Percentiles rank a stretch among this genome's conserved stretches.
These are phyloP conservation scores for Exophiala viscosa DNA, from an alignment of 2,329 filamentous ascomycete species.

Conservation along the genomic window DNA sequence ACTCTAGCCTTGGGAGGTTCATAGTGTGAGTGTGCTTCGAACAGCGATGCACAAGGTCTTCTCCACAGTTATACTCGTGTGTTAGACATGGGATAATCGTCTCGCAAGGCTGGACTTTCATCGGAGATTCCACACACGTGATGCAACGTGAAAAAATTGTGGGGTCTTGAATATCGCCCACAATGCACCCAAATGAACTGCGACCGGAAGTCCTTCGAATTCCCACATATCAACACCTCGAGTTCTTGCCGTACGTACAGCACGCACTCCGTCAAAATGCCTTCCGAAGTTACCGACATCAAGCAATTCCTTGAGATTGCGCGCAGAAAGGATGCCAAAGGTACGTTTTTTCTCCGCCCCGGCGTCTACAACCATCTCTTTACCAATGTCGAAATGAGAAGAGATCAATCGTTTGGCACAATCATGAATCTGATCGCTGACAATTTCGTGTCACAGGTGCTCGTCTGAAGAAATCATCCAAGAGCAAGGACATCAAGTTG, in stretches of 20 bases:
- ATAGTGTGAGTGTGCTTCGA: no score
- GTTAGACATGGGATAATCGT: no score
- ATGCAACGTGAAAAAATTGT: background rate
- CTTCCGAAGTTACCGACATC: slow-evolving; percentile 96
- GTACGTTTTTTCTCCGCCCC: slow-evolving; percentile 68
- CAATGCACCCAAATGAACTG: background rate
- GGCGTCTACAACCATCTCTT: background rate
- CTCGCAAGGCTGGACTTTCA: background rate
- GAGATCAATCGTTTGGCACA: background rate
- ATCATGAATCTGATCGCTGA: background rate
- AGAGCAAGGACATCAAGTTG: slow-evolving; percentile 87
- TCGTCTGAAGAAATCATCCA: slow-evolving; percentile 94
- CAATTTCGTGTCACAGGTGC: slow-evolving; percentile 55
- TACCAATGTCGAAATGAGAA: background rate
- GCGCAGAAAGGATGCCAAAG: slow-evolving; percentile 98
- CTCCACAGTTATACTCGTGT: no score
- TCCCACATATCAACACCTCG: no score
- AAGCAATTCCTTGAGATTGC: slow-evolving; percentile 99
- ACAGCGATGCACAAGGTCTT: no score
- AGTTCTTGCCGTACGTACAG: background rate
- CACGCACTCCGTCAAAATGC: slow-evolving; percentile 70
- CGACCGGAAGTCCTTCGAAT: no score
- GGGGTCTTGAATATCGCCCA: slow-evolving; percentile 1
- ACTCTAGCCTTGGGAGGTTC: no score
- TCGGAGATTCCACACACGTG: background rate